Evolutionary conservation across 176 grass and related monocot genomes (phyloP).

Genomic region (Themeda triandra): DNA sequence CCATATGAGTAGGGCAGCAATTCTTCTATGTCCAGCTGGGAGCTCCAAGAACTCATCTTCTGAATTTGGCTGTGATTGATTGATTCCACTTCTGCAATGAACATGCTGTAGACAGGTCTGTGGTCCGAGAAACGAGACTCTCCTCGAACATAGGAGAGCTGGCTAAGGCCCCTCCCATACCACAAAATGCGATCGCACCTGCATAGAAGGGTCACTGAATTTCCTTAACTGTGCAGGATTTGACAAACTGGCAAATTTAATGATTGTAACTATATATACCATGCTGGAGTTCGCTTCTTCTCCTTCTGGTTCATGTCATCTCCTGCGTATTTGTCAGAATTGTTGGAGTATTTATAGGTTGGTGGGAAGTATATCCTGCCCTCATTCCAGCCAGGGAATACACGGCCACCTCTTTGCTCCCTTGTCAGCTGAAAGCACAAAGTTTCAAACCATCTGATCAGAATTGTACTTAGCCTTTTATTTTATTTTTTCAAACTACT

Average conservation of each 20-base stretch:
- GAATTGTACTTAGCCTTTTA: neutral
- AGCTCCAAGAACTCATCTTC: conserved; percentile 78
- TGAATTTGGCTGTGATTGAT: conserved; percentile 89
- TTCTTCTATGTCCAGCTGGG: conserved; percentile 82
- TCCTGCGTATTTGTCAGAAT: conserved; percentile 83
- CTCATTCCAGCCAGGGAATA: conserved; percentile 79
- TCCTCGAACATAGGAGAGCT: conserved; percentile 78
- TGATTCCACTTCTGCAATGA: conserved; percentile 82
- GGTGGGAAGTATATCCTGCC: conserved; percentile 94
- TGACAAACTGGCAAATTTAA: neutral
- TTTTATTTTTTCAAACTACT: neutral
- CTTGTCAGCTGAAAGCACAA: conserved; percentile 56
- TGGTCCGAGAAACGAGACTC: conserved; percentile 90
- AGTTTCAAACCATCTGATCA: neutral
- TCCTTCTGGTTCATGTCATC: conserved; percentile 84
- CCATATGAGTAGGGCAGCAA: conserved; percentile 73
- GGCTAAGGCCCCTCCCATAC: conserved; percentile 78
- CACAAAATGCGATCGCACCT: conserved; percentile 96
- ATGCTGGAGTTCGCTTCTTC: conserved; percentile 87
- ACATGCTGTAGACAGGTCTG: conserved; percentile 85
- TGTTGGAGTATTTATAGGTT: conserved; percentile 92
- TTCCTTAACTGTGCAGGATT: neutral
- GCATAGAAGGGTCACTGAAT: neutral
- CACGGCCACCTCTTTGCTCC: conserved; percentile 67
- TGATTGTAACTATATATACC: conserved; percentile 33